Base-by-base conservation (phyloP, 1,139 yeast species). In the Saccharomyces hybrid region DNA sequence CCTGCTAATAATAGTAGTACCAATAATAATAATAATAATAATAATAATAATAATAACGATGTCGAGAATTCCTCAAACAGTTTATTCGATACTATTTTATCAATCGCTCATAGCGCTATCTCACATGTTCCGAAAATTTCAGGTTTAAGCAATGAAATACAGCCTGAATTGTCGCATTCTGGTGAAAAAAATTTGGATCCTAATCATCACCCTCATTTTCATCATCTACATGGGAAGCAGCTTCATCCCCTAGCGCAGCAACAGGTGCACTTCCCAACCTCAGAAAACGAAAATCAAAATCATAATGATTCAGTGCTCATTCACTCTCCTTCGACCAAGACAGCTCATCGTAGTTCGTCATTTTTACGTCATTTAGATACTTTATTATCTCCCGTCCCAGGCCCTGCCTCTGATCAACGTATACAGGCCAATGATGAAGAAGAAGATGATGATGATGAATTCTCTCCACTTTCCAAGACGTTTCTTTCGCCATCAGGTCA, bases 301-400 rank as follows among this genome's bases (percentile, higher is more conserved):
- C 49, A 47, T 11, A 52, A 57, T 8, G 58, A 59, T 27, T 61
- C 64, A 2, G 64, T 59, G 5, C 49, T 58, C 2, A 38, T 38
- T 19, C 62, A 58, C 34, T 52, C 56, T 12, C 57, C 58, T 2
- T 26, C 55, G 14, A 12, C 44, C 26, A 50, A 53, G 16, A 51
- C 48, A 3, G 57, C 56, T 2, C 61, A 58, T 50, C 59, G 65
- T 51, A 62, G 63, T 38, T 57, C 64, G 8, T 66, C 72, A 3
- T 73, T 73, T 55, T 58, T 72, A 49, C 70, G 70, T 44, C 74
- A 72, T 57, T 55, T 73, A 49, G 75, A 73, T 51, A 61, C 68
- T 4, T 55, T 73, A 12, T 55, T 73, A 19, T 57, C 71, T 32
- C 54, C 67, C 2, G 19, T 11, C 19, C 4, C 44, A 14, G 44